Evolutionary conservation across 768 basidiomycete species (phyloP), one percentile per base, ranked within the genome.

Genomic region (Auricularia heimuer): DNA sequence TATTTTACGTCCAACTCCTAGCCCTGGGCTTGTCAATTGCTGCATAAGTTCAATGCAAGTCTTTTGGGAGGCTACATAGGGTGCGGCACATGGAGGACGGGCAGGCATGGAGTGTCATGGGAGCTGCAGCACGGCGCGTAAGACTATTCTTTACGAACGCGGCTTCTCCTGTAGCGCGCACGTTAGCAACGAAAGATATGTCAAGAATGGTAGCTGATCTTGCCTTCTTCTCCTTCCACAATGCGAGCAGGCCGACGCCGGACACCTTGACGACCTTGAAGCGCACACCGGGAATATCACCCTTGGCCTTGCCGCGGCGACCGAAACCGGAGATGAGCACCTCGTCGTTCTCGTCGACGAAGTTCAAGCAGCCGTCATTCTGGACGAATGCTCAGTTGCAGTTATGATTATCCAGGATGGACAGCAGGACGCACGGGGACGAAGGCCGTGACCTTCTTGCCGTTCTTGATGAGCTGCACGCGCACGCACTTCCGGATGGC

Each of bases 251-350:
- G 83, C 97, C 97, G 70, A 99, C 97, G 75, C 97, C 97, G 64
- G 97, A 98, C 54, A 99, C 97, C 83, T 99, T 98, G 73, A 99
- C 97, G 71, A 98, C 88, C 82, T 99, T 98, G 90, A 98, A 98
- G 69, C 96, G 93, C 70, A 98, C 96, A 86, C 97, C 95, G 51
- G 97, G 97, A 80, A 99, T 98, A 90, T 98, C 96, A 88, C 92
- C 97, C 86, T 98, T 99, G 68, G 96, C 96, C 82, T 98, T 98
- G 70, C 97, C 97, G 71, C 95, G 87, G 76, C 97, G 94, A 88
- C 97, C 97, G 86, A 99, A 99, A 80, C 97, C 96, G 69, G 96
- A 98, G 77, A 98, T 98, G 70, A 97, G 89, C 70, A 99, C 97
- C 80, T 98, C 95, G 78, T 98, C 95, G 82, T 98, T 97, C 85